These are phyloP conservation scores for Lumnitzera littorea DNA, from an alignment of 345 rosid species.

Conservation along the genomic window DNA sequence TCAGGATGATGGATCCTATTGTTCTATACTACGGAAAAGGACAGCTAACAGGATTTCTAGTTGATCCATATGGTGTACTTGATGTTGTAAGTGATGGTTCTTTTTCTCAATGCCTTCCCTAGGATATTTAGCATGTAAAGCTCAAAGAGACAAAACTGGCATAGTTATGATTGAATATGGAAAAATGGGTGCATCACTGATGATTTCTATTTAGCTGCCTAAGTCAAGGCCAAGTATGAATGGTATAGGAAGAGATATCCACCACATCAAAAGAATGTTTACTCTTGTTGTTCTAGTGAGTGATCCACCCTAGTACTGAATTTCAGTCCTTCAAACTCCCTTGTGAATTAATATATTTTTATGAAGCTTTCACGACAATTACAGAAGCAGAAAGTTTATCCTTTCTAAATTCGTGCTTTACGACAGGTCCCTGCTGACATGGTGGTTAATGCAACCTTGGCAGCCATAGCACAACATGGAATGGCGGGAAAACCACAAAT, in stretches of 20 bases:
- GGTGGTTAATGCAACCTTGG: slow-evolving; percentile 83
- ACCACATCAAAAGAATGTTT: too few relatives aligned
- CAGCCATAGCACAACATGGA: slow-evolving; percentile 83
- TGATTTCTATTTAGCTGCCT: too few relatives aligned
- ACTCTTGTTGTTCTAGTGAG: too few relatives aligned
- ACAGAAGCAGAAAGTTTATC: not conserved
- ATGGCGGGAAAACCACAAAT: slow-evolving; percentile 48
- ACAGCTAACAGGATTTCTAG: slow-evolving; percentile 78
- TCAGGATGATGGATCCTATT: slow-evolving; percentile 98
- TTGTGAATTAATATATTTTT: too few relatives aligned
- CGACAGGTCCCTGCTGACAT: slow-evolving; percentile 69
- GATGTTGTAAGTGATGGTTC: slow-evolving; percentile 57
- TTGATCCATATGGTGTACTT: slow-evolving; percentile 81
- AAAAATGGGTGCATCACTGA: too few relatives aligned
- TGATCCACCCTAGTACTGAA: too few relatives aligned
- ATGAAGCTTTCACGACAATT: too few relatives aligned
- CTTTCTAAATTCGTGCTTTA: not conserved
- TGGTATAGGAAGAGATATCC: too few relatives aligned
- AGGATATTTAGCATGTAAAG: not conserved
- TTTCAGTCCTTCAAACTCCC: too few relatives aligned
- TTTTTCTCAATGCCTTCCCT: not conserved
- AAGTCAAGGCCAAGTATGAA: too few relatives aligned
- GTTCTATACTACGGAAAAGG: slow-evolving; percentile 89
- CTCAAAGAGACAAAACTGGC: too few relatives aligned
- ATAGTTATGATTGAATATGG: too few relatives aligned